Evolutionary conservation across 371 early-diverging fungal genomes (phyloP).

Genomic region (Lichtheimia ornata): DNA sequence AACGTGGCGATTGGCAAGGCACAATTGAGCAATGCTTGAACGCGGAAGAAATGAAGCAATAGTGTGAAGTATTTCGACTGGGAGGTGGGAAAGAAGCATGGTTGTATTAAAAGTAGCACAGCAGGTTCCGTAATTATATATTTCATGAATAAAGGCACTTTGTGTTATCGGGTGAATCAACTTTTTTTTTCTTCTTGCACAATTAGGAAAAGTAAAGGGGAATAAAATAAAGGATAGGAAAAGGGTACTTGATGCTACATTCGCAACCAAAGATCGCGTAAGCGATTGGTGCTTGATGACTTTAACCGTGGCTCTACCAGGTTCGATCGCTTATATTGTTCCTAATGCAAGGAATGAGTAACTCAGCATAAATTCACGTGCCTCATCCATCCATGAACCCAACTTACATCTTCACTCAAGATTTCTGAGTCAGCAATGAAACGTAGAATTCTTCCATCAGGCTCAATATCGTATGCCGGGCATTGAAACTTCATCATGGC

Average conservation of each 20-base stretch:
- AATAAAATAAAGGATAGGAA: background rate
- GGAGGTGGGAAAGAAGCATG: slow-evolving; percentile 15
- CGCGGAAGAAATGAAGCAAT: slow-evolving; percentile 23
- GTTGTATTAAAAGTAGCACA: slow-evolving; percentile 9
- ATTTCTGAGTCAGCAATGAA: slow-evolving; percentile 27
- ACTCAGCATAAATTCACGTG: background rate
- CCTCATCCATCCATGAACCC: background rate
- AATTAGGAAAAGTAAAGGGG: slow-evolving; percentile 2
- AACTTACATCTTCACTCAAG: slow-evolving; percentile 24
- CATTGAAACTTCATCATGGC: slow-evolving; percentile 49
- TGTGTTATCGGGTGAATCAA: background rate
- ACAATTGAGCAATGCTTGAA: slow-evolving; percentile 29
- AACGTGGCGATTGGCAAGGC: slow-evolving; percentile 23
- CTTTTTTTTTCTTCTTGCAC: background rate
- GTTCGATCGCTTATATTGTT: slow-evolving; percentile 12
- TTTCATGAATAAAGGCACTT: too few species aligned
- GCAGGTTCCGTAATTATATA: background rate
- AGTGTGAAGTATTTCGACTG: slow-evolving; percentile 30
- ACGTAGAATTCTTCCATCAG: slow-evolving; percentile 15
- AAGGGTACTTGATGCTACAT: slow-evolving; percentile 2
- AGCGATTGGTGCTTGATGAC: slow-evolving; percentile 21
- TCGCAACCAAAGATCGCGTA: slow-evolving; percentile 21
- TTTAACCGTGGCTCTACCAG: slow-evolving; percentile 20
- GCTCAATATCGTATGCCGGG: slow-evolving; percentile 31
- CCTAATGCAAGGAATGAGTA: slow-evolving; percentile 2